Base-by-base conservation (phyloP, 768 basidiomycete genomes). In the Phylloporus arenicola region DNA sequence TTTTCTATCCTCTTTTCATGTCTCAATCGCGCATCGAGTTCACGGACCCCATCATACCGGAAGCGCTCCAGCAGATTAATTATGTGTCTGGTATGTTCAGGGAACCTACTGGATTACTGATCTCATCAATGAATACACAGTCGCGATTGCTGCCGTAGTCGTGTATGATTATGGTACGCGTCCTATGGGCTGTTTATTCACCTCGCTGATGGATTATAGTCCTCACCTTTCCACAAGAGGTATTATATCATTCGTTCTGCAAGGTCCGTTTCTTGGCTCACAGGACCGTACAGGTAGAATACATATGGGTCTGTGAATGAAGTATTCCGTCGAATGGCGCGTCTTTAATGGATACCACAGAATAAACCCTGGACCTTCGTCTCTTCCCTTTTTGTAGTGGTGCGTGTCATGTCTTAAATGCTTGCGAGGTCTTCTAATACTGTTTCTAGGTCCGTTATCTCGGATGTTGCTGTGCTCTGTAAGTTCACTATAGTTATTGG, bases 231-330 rank as follows among this genome's bases (percentile, higher is more conserved):
- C 3, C 53, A 5, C 38, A 14, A 22, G 57, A 58, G 50, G 57
- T 48, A 29, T 11, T 8, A 24, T 33, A 27, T 14, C 44, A 30
- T 7, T n/a, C 3, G 8, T 6, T 9, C 3, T 8, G 17, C 22
- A 10, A n/a, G 8, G 16, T 20, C 12, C 22, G 6, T 45, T 24
- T 10, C 11, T 24, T 39, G 47, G 6, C 47, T 48, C 10, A 48
- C 39, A 16, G 6, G 4, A 4, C 39, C 9, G 10, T 6, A 20
- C 5, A 58, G 57, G 17, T 59, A 29, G 38, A 56, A 44, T 44
- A 55, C 11, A 6, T 58, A 27, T 58, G 57, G 57, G 57, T 59
- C 3, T 2, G 57, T 41, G 14, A 24, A 27, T 3, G 27, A 29
- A 0, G 14, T 19, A 12, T 16, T 34, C 25, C 2, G 12, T 17